These are phyloP conservation scores for Colletotrichum plurivorum DNA, from an alignment of 2,329 filamentous ascomycete species.

Conservation along the genomic window DNA sequence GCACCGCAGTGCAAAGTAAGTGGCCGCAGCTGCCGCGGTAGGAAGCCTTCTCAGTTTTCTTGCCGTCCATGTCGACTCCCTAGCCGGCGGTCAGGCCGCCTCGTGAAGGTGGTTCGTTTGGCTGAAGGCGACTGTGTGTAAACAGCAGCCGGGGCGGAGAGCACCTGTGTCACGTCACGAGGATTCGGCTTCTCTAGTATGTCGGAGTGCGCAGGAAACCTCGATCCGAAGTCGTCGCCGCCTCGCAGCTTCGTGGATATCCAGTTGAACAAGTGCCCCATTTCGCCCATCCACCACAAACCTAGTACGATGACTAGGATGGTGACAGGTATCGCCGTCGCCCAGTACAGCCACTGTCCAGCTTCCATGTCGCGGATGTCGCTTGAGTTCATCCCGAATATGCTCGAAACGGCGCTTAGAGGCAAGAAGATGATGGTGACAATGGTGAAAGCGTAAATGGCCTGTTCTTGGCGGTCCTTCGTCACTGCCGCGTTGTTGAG, in stretches of 20 bases:
- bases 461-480: constrained; percentile 61
- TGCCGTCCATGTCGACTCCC: constrained; percentile 53
- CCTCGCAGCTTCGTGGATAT: constrained; percentile 18
- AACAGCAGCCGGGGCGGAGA: not conserved
- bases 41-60: not conserved
- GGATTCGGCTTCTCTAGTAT: constrained; percentile 22
- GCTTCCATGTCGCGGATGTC: constrained; percentile 65
- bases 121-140: constrained; percentile 17
- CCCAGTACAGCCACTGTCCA: constrained; percentile 66
- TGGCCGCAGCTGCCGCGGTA: constrained; percentile 10
- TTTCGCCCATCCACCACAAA: constrained; percentile 60
- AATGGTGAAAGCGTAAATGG: constrained; percentile 65
- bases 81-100: constrained; percentile 5
- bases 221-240: constrained; percentile 7
- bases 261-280: constrained; percentile 51
- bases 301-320: constrained; percentile 55
- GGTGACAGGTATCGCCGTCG: constrained; percentile 62
- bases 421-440: constrained; percentile 65
- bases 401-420: constrained; percentile 60
- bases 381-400: constrained; percentile 68
- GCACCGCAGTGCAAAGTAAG: not conserved
- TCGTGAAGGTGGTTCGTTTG: constrained; percentile 21
- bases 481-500: constrained; percentile 55
- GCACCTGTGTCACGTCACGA: constrained; percentile 6
- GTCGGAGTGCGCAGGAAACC: constrained; percentile 2